Evolutionary conservation across 2,329 filamentous ascomycete species (phyloP), one percentile per base, ranked within the genome.

Genomic region (Botrytis hyacinthi): DNA sequence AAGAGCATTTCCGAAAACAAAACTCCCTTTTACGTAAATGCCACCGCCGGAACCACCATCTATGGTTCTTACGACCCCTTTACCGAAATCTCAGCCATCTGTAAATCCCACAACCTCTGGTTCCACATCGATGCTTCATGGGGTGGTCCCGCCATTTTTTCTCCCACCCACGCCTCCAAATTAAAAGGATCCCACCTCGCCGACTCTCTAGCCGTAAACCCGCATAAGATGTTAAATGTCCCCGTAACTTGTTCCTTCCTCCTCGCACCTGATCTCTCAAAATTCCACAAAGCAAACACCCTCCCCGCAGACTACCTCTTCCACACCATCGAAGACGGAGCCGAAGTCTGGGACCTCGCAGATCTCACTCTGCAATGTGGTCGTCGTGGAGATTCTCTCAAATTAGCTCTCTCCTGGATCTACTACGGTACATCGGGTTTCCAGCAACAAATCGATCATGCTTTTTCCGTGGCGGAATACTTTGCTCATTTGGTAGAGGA

Each of bases 161-260:
- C 90, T 0, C 79, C 86, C n/a, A 84, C 83, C 73, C 91, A 92
- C 61, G 84, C 84, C 63, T 80, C 84, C 71, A 93, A 94, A 80
- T 84, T 98, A 16, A 82, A 84, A 1, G 95, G 95, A 22, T 85
- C 88, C 3, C 87, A 94, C 62, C 86, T 91, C 59, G 96, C 95
- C 16, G 88, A 98, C 82, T 93, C 90, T 22, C 85, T 98, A 57
- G 93, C 94, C 2, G 88, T 97, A 72, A 98, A 97, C 82, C 95
- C 96, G 73, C 96, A 99, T 84, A 98, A 98, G 84, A 98, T 98
- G 96, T 88, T 98, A 80, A 93, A 93, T 74, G 93, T 94, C 4
- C 95, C 96, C 0, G 85, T 97, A 59, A 97, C 95, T 0, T 98
- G 95, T 84, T 95, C 92, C 0, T 98, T 97, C 84, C 87, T 99